Evolutionary conservation across 495 filamentous ascomycete species (phyloP).

Genomic region (Pyronema omphalodes): DNA sequence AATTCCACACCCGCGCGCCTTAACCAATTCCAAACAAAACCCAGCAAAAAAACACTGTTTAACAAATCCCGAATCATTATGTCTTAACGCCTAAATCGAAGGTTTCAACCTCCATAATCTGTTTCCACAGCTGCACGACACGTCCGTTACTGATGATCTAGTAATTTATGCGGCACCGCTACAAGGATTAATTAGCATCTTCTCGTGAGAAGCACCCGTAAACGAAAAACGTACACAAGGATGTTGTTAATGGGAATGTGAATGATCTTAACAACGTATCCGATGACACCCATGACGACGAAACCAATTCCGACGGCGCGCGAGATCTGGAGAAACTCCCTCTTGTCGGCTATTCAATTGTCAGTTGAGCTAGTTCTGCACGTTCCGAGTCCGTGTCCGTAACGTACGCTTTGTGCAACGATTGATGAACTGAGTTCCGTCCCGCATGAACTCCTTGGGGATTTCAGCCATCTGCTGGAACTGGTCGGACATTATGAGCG

Average conservation of each 20-base stretch:
- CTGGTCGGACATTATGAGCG: constrained; percentile 47
- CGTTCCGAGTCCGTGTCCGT: neutral
- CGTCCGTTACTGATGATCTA: neutral
- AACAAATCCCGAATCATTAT: neutral
- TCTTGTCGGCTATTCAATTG: constrained; percentile 42
- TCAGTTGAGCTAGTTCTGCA: neutral
- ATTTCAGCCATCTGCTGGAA: constrained; percentile 64
- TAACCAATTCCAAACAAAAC: neutral
- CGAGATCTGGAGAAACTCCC: constrained; percentile 85
- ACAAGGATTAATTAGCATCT: constrained; percentile 6
- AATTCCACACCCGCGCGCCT: neutral
- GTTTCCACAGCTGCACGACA: neutral
- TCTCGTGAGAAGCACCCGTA: neutral
- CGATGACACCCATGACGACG: constrained; percentile 69
- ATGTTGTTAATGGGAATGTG: constrained; percentile 78
- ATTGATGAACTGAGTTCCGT: constrained; percentile 66
- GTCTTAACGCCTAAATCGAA: neutral
- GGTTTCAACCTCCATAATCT: neutral
- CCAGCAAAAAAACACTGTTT: neutral
- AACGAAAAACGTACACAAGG: constrained; percentile 33
- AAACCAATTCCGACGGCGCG: constrained; percentile 91
- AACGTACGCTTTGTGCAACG: constrained; percentile 65
- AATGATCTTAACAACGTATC: constrained; percentile 87
- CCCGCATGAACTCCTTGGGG: constrained; percentile 63
- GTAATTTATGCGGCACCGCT: constrained; percentile 19